These are phyloP conservation scores for Debaryomycetaceae sp. DNA, from an alignment of 1,139 yeast genomes.

Conservation along the genomic window DNA sequence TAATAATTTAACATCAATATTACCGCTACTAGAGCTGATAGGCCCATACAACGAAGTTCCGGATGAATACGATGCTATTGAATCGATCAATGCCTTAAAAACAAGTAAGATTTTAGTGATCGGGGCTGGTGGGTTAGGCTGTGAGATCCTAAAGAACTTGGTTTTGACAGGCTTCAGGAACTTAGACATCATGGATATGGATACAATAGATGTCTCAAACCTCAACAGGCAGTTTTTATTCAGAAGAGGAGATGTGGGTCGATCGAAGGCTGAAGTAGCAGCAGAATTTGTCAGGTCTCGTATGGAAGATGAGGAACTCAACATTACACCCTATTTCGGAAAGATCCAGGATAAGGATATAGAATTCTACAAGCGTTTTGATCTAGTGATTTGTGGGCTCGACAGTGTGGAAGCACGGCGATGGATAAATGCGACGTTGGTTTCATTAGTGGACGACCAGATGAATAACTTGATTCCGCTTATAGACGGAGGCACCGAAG, in stretches of 20 bases:
- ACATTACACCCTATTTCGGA: conserved; percentile 56
- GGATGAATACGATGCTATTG: conserved; percentile 28
- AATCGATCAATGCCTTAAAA: conserved; percentile 24
- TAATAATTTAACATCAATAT: conserved; percentile 15
- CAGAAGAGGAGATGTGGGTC: conserved; percentile 69
- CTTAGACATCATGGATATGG: conserved; percentile 90
- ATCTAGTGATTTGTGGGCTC: conserved; percentile 78
- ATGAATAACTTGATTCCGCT: conserved; percentile 67
- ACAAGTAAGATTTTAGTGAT: conserved; percentile 48
- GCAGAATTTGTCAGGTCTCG: conserved; percentile 55
- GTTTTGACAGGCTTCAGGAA: conserved; percentile 73
- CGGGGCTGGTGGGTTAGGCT: conserved; percentile 97
- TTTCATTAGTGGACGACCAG: conserved; percentile 55
- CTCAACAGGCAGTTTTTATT: conserved; percentile 88
- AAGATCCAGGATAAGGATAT: conserved; percentile 69
- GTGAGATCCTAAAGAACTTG: conserved; percentile 83
- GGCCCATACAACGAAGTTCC: conserved; percentile 46
- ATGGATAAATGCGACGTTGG: conserved; percentile 81
- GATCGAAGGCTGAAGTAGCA: conserved; percentile 78
- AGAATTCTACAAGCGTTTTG: conserved; percentile 66
- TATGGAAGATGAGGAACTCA: conserved; percentile 39
- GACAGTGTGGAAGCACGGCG: conserved; percentile 90
- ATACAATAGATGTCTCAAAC: conserved; percentile 86
- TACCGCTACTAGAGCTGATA: conserved; percentile 19
- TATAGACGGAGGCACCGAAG: conserved; percentile 96